Conservation (phyloP, 179 eudicot genomes). For the Silene coronaria region DNA sequence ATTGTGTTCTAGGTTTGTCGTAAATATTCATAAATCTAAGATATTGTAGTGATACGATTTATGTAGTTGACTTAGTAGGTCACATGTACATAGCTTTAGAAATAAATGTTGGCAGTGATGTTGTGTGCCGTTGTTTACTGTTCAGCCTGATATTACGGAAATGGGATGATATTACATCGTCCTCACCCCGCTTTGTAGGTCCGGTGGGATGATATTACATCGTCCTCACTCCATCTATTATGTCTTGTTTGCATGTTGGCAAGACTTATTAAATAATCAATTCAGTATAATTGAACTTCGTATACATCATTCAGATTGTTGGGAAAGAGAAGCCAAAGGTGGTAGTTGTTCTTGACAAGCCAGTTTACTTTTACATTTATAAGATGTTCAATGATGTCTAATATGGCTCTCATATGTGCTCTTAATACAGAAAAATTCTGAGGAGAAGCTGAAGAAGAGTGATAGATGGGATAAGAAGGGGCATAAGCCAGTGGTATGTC, state of each 20-base stretch:
- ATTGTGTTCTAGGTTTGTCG: too few species aligned
- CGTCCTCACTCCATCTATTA: not conserved
- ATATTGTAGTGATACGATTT: too few species aligned
- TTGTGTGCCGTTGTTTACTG: too few species aligned
- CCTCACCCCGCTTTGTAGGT: too few species aligned
- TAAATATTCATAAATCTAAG: too few species aligned
- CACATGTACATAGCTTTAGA: too few species aligned
- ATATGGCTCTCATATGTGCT: not conserved
- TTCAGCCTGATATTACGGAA: too few species aligned
- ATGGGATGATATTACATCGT: too few species aligned
- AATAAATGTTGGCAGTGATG: too few species aligned
- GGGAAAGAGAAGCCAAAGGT: not conserved
- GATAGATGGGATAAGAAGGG: not conserved
- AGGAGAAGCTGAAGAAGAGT: not conserved
- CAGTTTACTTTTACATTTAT: not conserved
- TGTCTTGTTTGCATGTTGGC: too few species aligned
- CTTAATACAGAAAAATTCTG: not conserved
- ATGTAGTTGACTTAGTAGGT: too few species aligned
- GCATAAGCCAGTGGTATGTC: not conserved
- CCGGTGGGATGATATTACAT: too few species aligned
- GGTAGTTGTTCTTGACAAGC: not conserved
- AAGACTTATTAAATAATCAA: not conserved
- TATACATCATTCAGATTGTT: not conserved
- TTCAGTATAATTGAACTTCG: not conserved
- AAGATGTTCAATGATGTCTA: not conserved